Evolutionary conservation across 2,329 filamentous ascomycete species (phyloP).

Genomic region (Cercospora sp.): DNA sequence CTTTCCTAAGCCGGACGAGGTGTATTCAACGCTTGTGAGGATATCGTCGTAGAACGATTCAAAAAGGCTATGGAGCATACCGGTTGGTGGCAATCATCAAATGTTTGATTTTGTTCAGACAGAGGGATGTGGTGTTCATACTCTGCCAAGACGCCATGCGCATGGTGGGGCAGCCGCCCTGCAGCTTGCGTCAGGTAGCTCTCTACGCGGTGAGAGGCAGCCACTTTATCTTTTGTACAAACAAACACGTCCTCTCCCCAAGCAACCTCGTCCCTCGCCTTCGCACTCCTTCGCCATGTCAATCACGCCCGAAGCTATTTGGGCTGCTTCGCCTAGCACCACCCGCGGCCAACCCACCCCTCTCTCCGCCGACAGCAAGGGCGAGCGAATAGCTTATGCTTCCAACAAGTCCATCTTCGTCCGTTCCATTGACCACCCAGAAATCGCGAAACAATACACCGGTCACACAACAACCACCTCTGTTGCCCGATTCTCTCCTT

Average conservation of each 20-base stretch:
- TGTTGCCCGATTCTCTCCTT: slow-evolving; percentile 90
- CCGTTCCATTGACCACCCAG: slow-evolving; percentile 87
- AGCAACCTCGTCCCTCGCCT: no score
- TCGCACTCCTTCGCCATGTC: slow-evolving; percentile 4
- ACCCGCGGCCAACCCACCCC: slow-evolving; percentile 84
- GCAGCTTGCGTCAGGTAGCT: background rate
- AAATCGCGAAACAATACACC: slow-evolving; percentile 83
- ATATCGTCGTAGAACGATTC: background rate
- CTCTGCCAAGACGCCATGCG: background rate
- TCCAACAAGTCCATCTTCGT: slow-evolving; percentile 96
- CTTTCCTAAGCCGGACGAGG: background rate
- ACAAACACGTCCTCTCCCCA: background rate
- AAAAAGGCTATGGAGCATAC: background rate
- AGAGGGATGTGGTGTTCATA: background rate
- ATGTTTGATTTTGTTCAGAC: background rate
- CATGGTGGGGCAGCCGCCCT: background rate
- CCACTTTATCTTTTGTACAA: background rate
- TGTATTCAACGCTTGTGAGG: background rate
- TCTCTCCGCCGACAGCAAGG: slow-evolving; percentile 83
- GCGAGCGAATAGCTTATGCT: slow-evolving; percentile 88
- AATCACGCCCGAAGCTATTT: slow-evolving; percentile 61
- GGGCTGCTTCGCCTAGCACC: slow-evolving; percentile 82
- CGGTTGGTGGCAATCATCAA: background rate
- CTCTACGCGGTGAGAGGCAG: background rate
- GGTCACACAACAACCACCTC: slow-evolving; percentile 86